These are phyloP conservation scores for Fusarium sp. DNA, from an alignment of 2,329 filamentous ascomycete species.

Conservation along the genomic window DNA sequence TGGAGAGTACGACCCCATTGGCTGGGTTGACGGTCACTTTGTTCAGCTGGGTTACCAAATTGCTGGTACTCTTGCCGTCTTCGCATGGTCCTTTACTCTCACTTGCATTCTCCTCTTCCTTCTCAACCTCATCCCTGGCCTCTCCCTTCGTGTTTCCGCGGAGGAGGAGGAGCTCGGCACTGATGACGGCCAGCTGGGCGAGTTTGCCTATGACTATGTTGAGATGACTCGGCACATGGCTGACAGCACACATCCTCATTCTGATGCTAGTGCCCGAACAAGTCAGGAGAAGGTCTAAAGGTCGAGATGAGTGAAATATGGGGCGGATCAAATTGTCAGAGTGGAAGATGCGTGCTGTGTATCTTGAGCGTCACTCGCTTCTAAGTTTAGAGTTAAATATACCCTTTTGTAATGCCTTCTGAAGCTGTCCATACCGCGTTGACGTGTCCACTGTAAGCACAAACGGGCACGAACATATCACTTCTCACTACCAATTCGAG, in stretches of 20 bases:
- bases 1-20: slow-evolving; percentile 65
- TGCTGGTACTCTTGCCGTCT: slow-evolving; percentile 72
- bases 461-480: neutral
- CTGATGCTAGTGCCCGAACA: slow-evolving; percentile 39
- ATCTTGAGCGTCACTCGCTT: neutral
- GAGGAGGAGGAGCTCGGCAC: slow-evolving; percentile 76
- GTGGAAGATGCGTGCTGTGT: neutral
- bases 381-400: neutral
- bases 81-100: slow-evolving; percentile 73
- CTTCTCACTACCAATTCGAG: neutral
- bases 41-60: slow-evolving; percentile 77
- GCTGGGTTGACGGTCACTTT: slow-evolving; percentile 77
- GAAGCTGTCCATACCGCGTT: neutral
- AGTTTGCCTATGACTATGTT: slow-evolving; percentile 87
- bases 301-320: neutral
- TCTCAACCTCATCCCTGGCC: slow-evolving; percentile 76
- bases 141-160: slow-evolving; percentile 72
- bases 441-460: neutral
- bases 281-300: slow-evolving; percentile 45
- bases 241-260: slow-evolving; percentile 44
- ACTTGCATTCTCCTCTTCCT: slow-evolving; percentile 76
- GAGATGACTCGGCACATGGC: slow-evolving; percentile 73
- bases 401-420: slow-evolving; percentile 13
- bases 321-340: neutral
- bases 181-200: slow-evolving; percentile 81